phyloP scores from a whole-genome alignment of 768 basidiomycete genomes.

The Lentinula sp. region DNA sequence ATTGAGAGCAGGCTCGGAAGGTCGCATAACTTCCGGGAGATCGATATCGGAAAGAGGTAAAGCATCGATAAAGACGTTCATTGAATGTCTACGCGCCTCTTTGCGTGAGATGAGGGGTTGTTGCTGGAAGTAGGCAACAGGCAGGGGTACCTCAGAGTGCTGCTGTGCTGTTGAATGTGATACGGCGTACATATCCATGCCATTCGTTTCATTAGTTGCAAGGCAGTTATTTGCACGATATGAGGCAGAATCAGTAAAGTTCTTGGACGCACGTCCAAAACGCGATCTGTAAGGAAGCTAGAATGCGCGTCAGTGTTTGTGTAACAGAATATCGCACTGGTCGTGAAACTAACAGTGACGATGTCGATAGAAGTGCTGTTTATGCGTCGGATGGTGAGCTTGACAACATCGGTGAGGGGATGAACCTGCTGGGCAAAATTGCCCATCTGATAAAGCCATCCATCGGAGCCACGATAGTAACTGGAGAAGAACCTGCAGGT shows the following conservation, averaged over 20 bases:
- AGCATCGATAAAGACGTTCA: slow-evolving; percentile 46
- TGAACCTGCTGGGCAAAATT: slow-evolving; percentile 52
- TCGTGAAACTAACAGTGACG: slow-evolving; percentile 31
- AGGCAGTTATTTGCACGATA: slow-evolving; percentile 49
- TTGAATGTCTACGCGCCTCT: slow-evolving; percentile 27
- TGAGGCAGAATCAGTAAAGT: slow-evolving; percentile 43
- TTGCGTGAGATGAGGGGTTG: slow-evolving; percentile 25
- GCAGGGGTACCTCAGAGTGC: slow-evolving; percentile 5
- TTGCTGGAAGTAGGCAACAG: slow-evolving; percentile 32
- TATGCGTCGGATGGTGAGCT: slow-evolving; percentile 38
- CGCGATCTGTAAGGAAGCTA: slow-evolving; percentile 57
- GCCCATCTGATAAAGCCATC: slow-evolving; percentile 39
- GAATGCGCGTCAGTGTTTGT: not conserved
- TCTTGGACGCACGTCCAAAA: slow-evolving; percentile 34
- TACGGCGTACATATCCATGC: slow-evolving; percentile 27
- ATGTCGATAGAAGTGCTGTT: slow-evolving; percentile 32
- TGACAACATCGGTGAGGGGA: slow-evolving; percentile 43
- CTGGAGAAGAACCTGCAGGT: slow-evolving; percentile 38
- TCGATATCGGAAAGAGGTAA: slow-evolving; percentile 30
- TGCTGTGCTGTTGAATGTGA: slow-evolving; percentile 8
- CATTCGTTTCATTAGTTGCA: slow-evolving; percentile 43
- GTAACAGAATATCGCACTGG: not conserved
- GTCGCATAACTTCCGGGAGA: slow-evolving; percentile 33
- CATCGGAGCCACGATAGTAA: slow-evolving; percentile 26
- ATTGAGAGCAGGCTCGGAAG: slow-evolving; percentile 28